Evolutionary conservation across 73 alveolate genomes (phyloP).

Genomic region (Breviolum minutum): DNA sequence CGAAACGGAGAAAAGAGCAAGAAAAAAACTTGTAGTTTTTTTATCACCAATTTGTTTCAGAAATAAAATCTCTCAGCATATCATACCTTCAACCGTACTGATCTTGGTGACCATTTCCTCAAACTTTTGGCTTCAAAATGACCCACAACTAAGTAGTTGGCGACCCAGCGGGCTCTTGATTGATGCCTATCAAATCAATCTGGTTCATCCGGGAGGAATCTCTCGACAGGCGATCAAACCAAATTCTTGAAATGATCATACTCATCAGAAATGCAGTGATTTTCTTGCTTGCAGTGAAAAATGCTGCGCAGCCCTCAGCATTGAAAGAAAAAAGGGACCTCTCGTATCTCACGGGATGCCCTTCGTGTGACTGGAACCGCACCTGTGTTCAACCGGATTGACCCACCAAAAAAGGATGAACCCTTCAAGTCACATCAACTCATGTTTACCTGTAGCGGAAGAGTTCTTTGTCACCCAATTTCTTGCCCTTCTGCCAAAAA

Average conservation of each 20-base stretch:
- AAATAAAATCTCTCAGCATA: too few species aligned
- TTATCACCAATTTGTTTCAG: too few species aligned
- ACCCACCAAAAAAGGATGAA: background rate
- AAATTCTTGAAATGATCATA: background rate
- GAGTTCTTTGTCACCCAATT: background rate
- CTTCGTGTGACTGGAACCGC: constrained; percentile 9
- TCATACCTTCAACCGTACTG: too few species aligned
- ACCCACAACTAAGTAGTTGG: background rate
- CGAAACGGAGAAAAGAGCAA: too few species aligned
- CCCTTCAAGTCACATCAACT: too few species aligned
- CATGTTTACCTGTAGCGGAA: background rate
- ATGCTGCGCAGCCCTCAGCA: too few species aligned
- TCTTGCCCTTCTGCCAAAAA: background rate
- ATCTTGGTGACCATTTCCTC: background rate
- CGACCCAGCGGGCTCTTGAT: constrained; percentile 31
- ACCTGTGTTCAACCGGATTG: background rate
- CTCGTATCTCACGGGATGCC: constrained; percentile 26
- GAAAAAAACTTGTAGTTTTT: too few species aligned
- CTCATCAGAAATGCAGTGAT: too few species aligned
- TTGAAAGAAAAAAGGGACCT: background rate
- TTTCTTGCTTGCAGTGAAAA: too few species aligned
- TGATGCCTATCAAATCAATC: background rate
- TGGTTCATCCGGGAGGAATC: background rate
- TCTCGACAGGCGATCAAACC: background rate
- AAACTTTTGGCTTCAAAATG: background rate